A percentile compares a stretch with the other conserved stretches of the same genome.
Evolutionary conservation across 1,284 basidiomycete genomes (phyloP).

Genomic region (Agroathelia rolfsii): DNA sequence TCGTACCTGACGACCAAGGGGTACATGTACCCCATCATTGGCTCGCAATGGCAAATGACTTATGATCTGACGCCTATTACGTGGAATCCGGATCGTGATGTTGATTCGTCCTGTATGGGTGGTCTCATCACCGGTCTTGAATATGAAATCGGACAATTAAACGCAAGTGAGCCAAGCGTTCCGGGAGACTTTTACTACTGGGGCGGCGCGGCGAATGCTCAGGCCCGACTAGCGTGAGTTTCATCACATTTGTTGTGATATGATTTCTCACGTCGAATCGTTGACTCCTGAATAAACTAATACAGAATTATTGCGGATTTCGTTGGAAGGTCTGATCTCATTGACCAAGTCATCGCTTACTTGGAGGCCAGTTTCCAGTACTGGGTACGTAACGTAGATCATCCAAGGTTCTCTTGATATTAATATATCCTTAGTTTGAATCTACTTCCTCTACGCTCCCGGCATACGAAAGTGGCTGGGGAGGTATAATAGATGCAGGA

Average conservation of each 20-base stretch:
- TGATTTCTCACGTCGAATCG: too few species aligned
- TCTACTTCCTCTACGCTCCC: constrained; percentile 16
- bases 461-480: constrained; percentile 27
- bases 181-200: constrained; percentile 25
- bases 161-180: constrained; percentile 13
- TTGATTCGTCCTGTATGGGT: constrained; percentile 20
- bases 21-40: constrained; percentile 24
- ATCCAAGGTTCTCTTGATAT: neutral
- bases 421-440: constrained; percentile 15
- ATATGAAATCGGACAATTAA: constrained; percentile 22
- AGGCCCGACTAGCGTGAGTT: constrained; percentile 21
- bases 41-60: constrained; percentile 20
- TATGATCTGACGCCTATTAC: constrained; percentile 23
- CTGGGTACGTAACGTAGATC: constrained; percentile 13
- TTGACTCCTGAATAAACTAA: too few species aligned
- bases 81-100: constrained; percentile 21
- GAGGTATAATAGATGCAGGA: constrained; percentile 23
- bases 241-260: too few species aligned
- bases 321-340: constrained; percentile 21
- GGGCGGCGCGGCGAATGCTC: constrained; percentile 19
- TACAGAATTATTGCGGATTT: constrained; percentile 25
- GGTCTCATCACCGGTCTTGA: constrained; percentile 22
- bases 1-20: constrained; percentile 25
- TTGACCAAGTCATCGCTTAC: constrained; percentile 18
- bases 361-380: constrained; percentile 15